phyloP scores from a whole-genome alignment of 495 filamentous ascomycete species.

The Penicillium coffeae region DNA sequence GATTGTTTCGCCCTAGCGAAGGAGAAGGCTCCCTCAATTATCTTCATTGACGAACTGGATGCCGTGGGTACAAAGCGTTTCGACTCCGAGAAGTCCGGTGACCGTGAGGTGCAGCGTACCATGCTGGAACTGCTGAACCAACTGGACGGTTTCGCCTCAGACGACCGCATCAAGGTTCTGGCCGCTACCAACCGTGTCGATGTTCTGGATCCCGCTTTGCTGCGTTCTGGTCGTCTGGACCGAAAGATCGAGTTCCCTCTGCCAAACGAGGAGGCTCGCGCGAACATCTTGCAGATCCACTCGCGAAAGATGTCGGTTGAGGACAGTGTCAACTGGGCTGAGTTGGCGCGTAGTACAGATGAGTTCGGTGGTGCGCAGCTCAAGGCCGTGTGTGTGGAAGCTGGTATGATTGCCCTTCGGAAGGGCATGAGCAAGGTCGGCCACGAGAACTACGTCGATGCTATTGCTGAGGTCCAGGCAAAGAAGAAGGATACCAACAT shows the following conservation, averaged over 20 bases:
- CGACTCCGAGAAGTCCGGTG: conserved; percentile 96
- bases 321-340: conserved; percentile 89
- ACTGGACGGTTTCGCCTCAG: conserved; percentile 97
- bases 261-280: conserved; percentile 97
- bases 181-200: conserved; percentile 98
- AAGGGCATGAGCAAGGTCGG: conserved; percentile 90
- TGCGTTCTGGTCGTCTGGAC: conserved; percentile 92
- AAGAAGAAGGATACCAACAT: conserved; percentile 91
- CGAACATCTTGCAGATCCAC: conserved; percentile 96
- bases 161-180: conserved; percentile 97
- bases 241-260: conserved; percentile 99
- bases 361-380: conserved; percentile 97
- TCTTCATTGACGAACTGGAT: conserved; percentile 99
- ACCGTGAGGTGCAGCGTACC: conserved; percentile 96
- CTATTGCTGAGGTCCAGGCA: conserved; percentile 91
- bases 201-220: conserved; percentile 89
- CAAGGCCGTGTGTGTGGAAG: conserved; percentile 98
- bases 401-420: conserved; percentile 96
- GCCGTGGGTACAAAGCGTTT: conserved; percentile 98
- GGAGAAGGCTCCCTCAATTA: conserved; percentile 97
- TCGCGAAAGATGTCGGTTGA: conserved; percentile 98
- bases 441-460: conserved; percentile 99
- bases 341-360: conserved; percentile 94
- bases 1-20: conserved; percentile 97
- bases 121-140: conserved; percentile 99